Conservation (phyloP, 306 rosid genomes). For the Alnus rubra region DNA sequence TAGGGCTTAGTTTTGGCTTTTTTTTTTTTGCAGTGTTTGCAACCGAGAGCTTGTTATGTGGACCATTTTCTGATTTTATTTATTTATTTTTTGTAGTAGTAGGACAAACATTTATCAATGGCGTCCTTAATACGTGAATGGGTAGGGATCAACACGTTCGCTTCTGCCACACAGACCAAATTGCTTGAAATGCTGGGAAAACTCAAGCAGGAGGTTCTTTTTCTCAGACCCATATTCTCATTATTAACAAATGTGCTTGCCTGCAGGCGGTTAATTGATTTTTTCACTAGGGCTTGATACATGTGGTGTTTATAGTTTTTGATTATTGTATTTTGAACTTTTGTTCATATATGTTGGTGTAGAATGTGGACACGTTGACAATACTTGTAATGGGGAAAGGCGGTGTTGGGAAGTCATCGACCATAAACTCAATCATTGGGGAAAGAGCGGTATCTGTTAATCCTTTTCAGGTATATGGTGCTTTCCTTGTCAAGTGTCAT, state of each 20-base stretch:
- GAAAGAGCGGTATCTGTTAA: constrained; percentile 84
- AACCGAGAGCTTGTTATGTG: neutral
- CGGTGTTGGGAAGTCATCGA: constrained; percentile 96
- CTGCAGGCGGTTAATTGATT: constrained; percentile 1
- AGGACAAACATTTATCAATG: constrained; percentile 39
- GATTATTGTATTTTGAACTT: neutral
- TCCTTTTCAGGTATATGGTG: constrained; percentile 76
- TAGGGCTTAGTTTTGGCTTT: neutral
- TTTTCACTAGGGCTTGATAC: neutral
- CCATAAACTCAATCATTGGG: constrained; percentile 86
- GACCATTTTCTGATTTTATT: neutral
- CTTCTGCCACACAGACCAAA: constrained; percentile 84
- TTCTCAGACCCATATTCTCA: neutral
- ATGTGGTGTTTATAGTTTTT: neutral
- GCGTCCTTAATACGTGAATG: constrained; percentile 86
- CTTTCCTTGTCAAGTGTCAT: constrained; percentile 8
- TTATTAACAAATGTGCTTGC: neutral
- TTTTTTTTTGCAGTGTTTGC: neutral
- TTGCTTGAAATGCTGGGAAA: constrained; percentile 75
- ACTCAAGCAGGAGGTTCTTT: constrained; percentile 75
- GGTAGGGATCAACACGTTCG: constrained; percentile 83
- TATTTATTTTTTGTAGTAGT: neutral
- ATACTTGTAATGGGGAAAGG: constrained; percentile 98
- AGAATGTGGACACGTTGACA: constrained; percentile 87
- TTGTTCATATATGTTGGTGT: constrained; percentile 24